Conservation (phyloP, 2,329 filamentous ascomycete species). For the Magnaporthiopsis incrustans region DNA sequence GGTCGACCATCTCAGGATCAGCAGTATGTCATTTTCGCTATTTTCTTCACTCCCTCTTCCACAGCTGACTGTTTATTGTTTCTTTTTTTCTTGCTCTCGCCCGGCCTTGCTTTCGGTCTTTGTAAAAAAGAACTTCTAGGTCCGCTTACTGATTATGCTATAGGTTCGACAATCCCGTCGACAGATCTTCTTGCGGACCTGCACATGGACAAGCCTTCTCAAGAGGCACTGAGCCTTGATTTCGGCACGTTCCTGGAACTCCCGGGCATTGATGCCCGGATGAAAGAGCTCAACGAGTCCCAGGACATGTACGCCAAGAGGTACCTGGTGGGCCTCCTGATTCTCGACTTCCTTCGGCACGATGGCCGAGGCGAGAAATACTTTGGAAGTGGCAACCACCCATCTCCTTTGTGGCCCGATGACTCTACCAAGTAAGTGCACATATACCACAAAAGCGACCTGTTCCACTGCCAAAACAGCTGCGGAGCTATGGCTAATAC, state of each 20-base stretch:
- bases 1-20: neutral
- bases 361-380: neutral
- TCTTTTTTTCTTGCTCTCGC: too few species aligned
- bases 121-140: neutral
- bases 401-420: constrained; percentile 3
- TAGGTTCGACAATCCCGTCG: neutral
- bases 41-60: neutral
- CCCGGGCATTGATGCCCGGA: neutral
- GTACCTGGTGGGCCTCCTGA: neutral
- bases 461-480: neutral
- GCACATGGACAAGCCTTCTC: neutral
- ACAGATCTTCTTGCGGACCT: neutral
- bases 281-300: neutral
- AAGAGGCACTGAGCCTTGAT: neutral
- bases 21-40: neutral
- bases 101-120: too few species aligned
- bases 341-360: constrained; percentile 1
- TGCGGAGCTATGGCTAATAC: neutral
- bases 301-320: neutral
- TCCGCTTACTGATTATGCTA: neutral
- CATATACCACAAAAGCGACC: neutral
- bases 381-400: neutral
- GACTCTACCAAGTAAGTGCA: constrained; percentile 5
- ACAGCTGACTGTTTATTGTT: neutral
- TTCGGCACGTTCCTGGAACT: neutral